phyloP scores from a whole-genome alignment of 2,329 filamentous ascomycete species.

The Xylaria sp. region DNA sequence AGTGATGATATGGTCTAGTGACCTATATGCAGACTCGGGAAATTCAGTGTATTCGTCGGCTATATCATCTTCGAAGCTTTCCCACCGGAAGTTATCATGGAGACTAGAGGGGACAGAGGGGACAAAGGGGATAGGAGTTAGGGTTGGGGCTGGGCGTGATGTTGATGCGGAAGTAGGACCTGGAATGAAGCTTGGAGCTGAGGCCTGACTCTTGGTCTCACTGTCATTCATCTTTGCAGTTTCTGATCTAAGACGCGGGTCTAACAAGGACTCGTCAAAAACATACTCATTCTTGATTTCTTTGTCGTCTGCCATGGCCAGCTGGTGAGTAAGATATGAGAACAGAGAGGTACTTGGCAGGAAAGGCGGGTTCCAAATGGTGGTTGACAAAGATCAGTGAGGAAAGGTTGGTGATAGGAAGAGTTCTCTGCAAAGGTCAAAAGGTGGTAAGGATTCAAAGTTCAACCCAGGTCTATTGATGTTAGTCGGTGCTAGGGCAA shows the following conservation, averaged over 20 bases:
- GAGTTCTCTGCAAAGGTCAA: not conserved
- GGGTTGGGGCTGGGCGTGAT: not conserved
- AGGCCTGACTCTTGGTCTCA: not conserved
- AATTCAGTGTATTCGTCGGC: not conserved
- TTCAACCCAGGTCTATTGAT: not conserved
- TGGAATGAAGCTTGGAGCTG: not conserved
- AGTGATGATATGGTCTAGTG: constrained; percentile 33
- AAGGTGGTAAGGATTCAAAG: not conserved
- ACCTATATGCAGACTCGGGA: constrained; percentile 17
- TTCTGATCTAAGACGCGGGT: constrained; percentile 25
- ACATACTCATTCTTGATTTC: not conserved
- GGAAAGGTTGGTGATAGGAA: not conserved
- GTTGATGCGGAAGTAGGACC: not conserved
- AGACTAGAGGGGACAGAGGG: not conserved
- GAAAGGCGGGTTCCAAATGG: not conserved
- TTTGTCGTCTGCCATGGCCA: constrained; percentile 29
- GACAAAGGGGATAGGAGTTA: not conserved
- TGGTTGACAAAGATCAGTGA: not conserved
- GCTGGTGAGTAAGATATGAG: not conserved
- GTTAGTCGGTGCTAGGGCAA: not conserved
- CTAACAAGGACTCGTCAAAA: constrained; percentile 33
- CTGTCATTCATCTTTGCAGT: not conserved
- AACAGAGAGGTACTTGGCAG: not conserved
- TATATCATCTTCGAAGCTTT: not conserved
- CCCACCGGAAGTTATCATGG: not conserved